Conservation (phyloP, 371 early-diverging fungal genomes). For the Mycotypha africana region DNA sequence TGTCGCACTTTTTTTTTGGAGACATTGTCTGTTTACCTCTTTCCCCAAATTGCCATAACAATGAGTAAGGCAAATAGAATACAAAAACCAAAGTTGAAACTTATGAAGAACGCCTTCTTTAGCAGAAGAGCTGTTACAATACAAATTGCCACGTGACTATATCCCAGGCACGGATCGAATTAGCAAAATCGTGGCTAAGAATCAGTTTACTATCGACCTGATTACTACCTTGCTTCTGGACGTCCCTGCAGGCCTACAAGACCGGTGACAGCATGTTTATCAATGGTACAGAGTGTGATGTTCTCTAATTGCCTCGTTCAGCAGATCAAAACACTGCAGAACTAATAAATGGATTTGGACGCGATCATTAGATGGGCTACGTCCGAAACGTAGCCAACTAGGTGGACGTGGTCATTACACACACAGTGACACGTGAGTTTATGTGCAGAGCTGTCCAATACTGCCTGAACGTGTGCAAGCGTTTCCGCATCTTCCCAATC, state of each 20-base stretch:
- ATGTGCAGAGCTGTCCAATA: conserved; percentile 12
- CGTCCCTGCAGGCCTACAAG: conserved; percentile 4
- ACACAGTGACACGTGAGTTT: conserved; percentile 13
- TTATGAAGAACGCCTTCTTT: conserved; percentile 10
- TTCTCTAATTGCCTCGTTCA: conserved; percentile 10
- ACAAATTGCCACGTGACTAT: conserved; percentile 8
- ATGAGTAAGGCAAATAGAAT: conserved; percentile 10
- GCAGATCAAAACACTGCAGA: too few species aligned
- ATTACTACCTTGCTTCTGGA: conserved; percentile 4
- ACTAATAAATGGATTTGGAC: too few species aligned
- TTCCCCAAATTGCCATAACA: conserved; percentile 7
- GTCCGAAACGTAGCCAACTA: conserved; percentile 5
- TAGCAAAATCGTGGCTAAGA: conserved; percentile 9
- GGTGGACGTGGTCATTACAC: conserved; percentile 7
- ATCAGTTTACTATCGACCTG: conserved; percentile 8
- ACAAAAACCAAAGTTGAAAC: conserved; percentile 10
- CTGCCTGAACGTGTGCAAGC: conserved; percentile 11
- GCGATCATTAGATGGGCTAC: too few species aligned
- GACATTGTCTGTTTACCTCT: conserved; percentile 6
- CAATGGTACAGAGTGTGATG: conserved; percentile 9
- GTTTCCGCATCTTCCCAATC: conserved; percentile 8
- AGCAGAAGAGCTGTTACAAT: conserved; percentile 11
- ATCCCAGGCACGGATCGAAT: conserved; percentile 6
- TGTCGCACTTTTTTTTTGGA: not conserved
- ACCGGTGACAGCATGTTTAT: conserved; percentile 8